A percentile compares a stretch with the other conserved stretches of the same genome.
phyloP scores from a whole-genome alignment of 345 rosid genomes.

The Brassica cretica region DNA sequence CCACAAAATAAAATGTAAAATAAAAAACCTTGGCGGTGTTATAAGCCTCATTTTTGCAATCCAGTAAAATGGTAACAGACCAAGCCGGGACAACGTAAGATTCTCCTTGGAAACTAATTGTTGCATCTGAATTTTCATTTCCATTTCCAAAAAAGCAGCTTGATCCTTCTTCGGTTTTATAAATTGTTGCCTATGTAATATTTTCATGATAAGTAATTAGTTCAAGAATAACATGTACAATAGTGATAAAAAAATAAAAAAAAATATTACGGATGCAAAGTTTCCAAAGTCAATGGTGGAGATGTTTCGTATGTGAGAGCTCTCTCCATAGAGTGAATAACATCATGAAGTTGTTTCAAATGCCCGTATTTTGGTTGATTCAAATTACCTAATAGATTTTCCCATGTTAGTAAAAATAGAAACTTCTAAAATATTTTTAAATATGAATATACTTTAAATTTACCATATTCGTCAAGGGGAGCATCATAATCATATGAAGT shows the following conservation, averaged over 20 bases:
- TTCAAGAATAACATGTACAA: neutral
- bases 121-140: too few species aligned
- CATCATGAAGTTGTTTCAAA: neutral
- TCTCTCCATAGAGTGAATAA: neutral
- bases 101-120: conserved; percentile 40
- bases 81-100: conserved; percentile 52
- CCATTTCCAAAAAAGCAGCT: conserved; percentile 50
- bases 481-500: too few species aligned
- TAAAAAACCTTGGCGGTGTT: conserved; percentile 43
- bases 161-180: conserved; percentile 43
- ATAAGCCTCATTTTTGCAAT: conserved; percentile 38
- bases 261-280: neutral
- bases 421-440: neutral
- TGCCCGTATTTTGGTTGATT: neutral
- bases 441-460: neutral
- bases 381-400: neutral
- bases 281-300: neutral
- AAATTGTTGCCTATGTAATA: conserved; percentile 48
- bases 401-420: neutral
- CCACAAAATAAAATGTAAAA: neutral
- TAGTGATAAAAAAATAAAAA: too few species aligned
- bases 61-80: conserved; percentile 63
- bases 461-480: too few species aligned
- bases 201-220: neutral
- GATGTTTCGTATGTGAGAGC: neutral